Base-by-base conservation (phyloP, 192 early-diverging fungal species). In the Coemansia sp. region DNA sequence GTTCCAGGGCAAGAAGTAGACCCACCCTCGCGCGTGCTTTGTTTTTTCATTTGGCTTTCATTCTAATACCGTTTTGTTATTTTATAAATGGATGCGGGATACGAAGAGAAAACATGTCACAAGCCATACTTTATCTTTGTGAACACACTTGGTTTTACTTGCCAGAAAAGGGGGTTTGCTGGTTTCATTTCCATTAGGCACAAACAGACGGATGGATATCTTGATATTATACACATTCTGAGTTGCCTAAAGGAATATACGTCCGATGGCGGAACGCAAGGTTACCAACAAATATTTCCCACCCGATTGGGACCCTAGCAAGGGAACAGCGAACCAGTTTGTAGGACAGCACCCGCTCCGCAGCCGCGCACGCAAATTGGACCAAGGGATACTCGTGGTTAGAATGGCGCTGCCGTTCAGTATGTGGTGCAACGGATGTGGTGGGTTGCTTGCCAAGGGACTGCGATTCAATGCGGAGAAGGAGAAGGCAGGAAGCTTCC, bases 381-480 rank as follows among this genome's bases (percentile, higher is more conserved):
- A 92, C 64, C 82, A 97, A 61, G 95, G 95, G 7, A 92, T 97
- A 59, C 82, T 97, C 19, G 83, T 95, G 31, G 87, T 75, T n/a
- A 83, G 90, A 36, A 93, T 97, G 65, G 94, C 95, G 68, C 62
- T 97, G 50, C 95, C 95, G 5, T 97, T 86, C 70, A 89, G 87
- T 62, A 91, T 97, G 15, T 96, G 92, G 93, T 96, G 95, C 74
- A 64, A 75, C 42, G 88, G 88, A 15, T 97, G 95, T 75, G 83
- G 86, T 55, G 88, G 88, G 1, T 87, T 94, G 72, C 84, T 96
- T 59, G 94, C 89, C 41, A 92, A 58, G 87, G 91, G 95, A n/a
- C 87, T 92, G 19, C 85, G 95, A 36, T 96, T 92, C 65, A 97
- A 97, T 83, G 94, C 95, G 4, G 92, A 97, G 68, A 97, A 97